Conservation (phyloP, 805 yeast genomes). For the Brettanomyces nanus region DNA sequence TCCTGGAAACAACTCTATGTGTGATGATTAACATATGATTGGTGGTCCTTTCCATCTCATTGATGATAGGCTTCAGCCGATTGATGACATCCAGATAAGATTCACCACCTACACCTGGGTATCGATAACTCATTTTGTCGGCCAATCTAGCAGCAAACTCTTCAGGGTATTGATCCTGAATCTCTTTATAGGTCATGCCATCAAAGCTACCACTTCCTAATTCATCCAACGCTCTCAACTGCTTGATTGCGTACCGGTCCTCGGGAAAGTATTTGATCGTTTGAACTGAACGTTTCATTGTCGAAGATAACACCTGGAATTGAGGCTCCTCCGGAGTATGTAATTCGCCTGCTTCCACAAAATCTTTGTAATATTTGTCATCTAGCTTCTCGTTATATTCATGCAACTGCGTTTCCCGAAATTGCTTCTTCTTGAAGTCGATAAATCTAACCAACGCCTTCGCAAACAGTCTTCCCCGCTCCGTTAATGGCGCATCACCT, state of each 20-base stretch:
- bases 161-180: conserved; percentile 59
- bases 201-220: conserved; percentile 90
- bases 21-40: conserved; percentile 79
- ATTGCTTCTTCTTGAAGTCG: conserved; percentile 58
- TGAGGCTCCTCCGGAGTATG: conserved; percentile 54
- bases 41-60: conserved; percentile 85
- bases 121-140: conserved; percentile 78
- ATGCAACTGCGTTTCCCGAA: conserved; percentile 53
- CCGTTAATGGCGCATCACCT: conserved; percentile 79
- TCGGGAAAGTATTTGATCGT: conserved; percentile 75
- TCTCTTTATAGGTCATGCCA: conserved; percentile 87
- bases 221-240: conserved; percentile 90
- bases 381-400: conserved; percentile 39
- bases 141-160: conserved; percentile 71
- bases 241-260: conserved; percentile 64
- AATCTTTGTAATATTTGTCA: conserved; percentile 16
- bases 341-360: conserved; percentile 3
- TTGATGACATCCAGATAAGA: conserved; percentile 90
- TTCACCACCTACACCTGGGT: conserved; percentile 98
- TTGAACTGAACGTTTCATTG: conserved; percentile 71
- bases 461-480: conserved; percentile 70
- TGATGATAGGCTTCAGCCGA: conserved; percentile 80
- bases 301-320: conserved; percentile 89
- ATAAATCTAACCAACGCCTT: conserved; percentile 69
- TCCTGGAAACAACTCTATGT: conserved; percentile 87